Conservation (phyloP, 257 asterid genomes). For the Anisodus tanguticus region DNA sequence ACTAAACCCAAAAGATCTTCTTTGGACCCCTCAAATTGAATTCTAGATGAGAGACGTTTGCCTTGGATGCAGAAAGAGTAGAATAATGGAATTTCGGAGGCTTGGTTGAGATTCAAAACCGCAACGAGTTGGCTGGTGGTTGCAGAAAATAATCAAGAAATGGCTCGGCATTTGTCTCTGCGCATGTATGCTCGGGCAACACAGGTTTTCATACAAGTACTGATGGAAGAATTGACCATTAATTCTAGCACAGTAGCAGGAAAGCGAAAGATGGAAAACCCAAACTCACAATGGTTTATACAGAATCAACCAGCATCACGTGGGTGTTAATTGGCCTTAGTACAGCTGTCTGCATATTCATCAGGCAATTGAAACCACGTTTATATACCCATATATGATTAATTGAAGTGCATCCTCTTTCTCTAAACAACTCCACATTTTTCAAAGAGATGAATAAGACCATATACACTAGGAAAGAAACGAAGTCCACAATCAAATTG, state of each 20-base stretch:
- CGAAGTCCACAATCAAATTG: no score
- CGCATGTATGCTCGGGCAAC: constrained; percentile 43
- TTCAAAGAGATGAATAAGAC: no score
- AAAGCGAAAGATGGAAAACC: not conserved
- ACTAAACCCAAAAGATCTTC: constrained; percentile 35
- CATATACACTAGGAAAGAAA: no score
- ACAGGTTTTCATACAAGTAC: constrained; percentile 50
- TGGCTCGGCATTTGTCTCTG: constrained; percentile 50
- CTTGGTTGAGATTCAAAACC: constrained; percentile 40
- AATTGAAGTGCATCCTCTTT: not conserved
- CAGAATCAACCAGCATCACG: not conserved
- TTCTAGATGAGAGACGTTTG: constrained; percentile 38
- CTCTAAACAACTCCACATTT: no score
- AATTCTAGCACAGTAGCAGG: constrained; percentile 41
- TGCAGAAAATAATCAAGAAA: constrained; percentile 42
- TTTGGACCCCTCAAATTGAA: constrained; percentile 44
- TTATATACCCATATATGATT: not conserved
- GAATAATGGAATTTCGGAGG: constrained; percentile 37
- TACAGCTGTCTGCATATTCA: not conserved
- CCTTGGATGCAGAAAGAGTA: constrained; percentile 32
- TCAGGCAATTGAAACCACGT: not conserved
- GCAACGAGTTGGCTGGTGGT: constrained; percentile 40
- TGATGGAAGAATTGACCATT: constrained; percentile 48
- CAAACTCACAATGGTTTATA: not conserved
- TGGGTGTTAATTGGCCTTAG: not conserved